phyloP scores from a whole-genome alignment of 371 early-diverging fungal genomes.

The Mortierella sp. region DNA sequence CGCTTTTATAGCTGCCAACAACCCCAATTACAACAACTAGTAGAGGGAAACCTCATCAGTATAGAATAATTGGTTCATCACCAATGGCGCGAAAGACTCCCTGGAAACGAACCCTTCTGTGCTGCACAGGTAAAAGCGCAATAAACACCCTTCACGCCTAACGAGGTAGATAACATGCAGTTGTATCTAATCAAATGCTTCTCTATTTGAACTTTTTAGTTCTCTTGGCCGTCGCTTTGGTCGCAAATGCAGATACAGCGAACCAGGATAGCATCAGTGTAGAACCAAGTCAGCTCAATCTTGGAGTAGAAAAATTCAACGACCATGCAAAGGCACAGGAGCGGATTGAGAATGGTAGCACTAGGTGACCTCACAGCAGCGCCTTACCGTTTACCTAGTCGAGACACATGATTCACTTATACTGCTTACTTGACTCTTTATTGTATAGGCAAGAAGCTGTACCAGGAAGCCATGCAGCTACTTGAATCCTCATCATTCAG shows the following conservation, averaged over 20 bases:
- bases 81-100: constrained; percentile 28
- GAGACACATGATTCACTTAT: neutral
- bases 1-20: too few relatives aligned
- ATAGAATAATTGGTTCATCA: neutral
- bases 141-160: neutral
- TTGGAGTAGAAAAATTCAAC: constrained; percentile 30
- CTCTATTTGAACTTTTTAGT: constrained; percentile 1
- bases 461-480: constrained; percentile 34
- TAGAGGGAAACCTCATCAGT: neutral
- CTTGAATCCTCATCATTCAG: constrained; percentile 24
- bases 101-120: constrained; percentile 36
- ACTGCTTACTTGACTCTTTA: neutral
- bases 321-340: constrained; percentile 14
- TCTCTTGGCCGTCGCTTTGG: constrained; percentile 16
- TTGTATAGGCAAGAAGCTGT: constrained; percentile 25
- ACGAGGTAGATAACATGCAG: too few relatives aligned
- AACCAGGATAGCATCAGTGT: neutral
- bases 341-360: constrained; percentile 29
- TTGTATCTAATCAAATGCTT: neutral
- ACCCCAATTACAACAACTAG: neutral
- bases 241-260: neutral
- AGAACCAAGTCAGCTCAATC: neutral
- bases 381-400: neutral
- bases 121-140: constrained; percentile 33
- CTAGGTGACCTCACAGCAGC: neutral